A percentile compares a stretch with the other conserved stretches of the same genome.
These are phyloP conservation scores for Cenchrus americanus DNA, from an alignment of 176 grass and related monocot genomes.

Conservation along the genomic window DNA sequence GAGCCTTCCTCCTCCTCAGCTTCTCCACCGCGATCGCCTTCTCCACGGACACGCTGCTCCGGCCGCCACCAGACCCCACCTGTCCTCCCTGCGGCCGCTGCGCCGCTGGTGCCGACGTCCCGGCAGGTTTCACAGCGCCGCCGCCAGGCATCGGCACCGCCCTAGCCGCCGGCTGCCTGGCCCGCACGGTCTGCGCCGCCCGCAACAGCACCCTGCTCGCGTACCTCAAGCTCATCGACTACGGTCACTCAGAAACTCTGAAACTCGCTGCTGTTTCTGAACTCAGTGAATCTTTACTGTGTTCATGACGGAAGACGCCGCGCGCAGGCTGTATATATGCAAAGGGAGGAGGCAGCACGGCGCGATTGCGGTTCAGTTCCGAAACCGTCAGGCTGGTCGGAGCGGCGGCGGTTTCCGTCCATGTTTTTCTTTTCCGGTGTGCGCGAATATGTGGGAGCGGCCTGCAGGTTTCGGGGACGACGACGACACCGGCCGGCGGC, in stretches of 20 bases:
- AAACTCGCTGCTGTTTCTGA: background rate
- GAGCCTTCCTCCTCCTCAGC: slow-evolving; percentile 21
- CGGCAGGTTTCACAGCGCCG: background rate
- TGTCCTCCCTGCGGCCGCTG: slow-evolving; percentile 21
- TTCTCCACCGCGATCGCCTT: slow-evolving; percentile 18
- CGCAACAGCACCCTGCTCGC: slow-evolving; percentile 33
- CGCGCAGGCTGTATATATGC: background rate
- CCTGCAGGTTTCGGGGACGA: background rate
- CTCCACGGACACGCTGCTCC: slow-evolving; percentile 7
- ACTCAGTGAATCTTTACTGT: background rate
- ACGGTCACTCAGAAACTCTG: background rate
- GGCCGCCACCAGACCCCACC: background rate
- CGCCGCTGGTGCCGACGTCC: background rate
- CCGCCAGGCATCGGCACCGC: background rate
- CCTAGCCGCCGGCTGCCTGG: slow-evolving; percentile 23
- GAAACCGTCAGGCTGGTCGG: background rate
- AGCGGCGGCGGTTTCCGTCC: background rate
- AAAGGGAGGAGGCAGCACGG: background rate
- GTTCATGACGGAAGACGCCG: background rate
- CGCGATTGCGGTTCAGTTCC: background rate
- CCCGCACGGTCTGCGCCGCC: slow-evolving; percentile 32
- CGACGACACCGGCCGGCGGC: background rate
- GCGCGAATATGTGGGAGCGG: slow-evolving; percentile 23
- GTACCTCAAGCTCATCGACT: slow-evolving; percentile 51
- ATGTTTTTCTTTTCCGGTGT: slow-evolving; percentile 29